Conservation (phyloP, 805 yeast species). For the Yamadazyma paraphyllophila region DNA sequence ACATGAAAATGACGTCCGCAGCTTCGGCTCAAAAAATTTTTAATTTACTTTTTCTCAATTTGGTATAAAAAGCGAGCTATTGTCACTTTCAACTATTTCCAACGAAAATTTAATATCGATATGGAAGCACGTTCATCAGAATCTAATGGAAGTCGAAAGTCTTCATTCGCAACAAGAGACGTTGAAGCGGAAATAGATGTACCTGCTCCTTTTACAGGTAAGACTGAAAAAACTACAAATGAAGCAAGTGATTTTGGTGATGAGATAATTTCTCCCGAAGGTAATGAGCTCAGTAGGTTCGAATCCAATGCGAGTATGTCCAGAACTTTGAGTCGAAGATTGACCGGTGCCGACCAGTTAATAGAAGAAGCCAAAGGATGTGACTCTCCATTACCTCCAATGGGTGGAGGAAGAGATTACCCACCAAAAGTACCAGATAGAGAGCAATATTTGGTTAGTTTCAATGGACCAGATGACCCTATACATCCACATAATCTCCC, state of each 20-base stretch:
- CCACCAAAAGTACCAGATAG: conserved; percentile 61
- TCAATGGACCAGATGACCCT: conserved; percentile 79
- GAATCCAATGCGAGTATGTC: conserved; percentile 23
- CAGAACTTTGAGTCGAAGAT: conserved; percentile 20
- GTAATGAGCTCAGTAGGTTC: conserved; percentile 23
- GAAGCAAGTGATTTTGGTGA: conserved; percentile 4
- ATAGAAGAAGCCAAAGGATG: conserved; percentile 24
- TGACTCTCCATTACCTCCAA: conserved; percentile 36
- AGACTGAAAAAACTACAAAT: neutral
- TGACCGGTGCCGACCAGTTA: conserved; percentile 28
- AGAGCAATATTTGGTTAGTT: conserved; percentile 62
- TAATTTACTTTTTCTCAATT: conserved; percentile 3
- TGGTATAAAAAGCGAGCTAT: neutral
- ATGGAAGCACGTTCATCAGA: conserved; percentile 6
- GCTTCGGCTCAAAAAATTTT: neutral
- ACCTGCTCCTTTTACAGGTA: conserved; percentile 4
- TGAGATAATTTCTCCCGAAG: conserved; percentile 13
- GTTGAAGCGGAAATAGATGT: conserved; percentile 1
- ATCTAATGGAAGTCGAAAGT: conserved; percentile 3
- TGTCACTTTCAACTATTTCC: neutral
- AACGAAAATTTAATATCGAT: neutral
- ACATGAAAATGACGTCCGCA: neutral
- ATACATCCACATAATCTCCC: conserved; percentile 80
- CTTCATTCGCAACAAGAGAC: conserved; percentile 3
- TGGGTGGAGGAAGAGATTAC: conserved; percentile 66